phyloP scores from a whole-genome alignment of 495 filamentous ascomycete genomes.

The Penicillium malachiteum region DNA sequence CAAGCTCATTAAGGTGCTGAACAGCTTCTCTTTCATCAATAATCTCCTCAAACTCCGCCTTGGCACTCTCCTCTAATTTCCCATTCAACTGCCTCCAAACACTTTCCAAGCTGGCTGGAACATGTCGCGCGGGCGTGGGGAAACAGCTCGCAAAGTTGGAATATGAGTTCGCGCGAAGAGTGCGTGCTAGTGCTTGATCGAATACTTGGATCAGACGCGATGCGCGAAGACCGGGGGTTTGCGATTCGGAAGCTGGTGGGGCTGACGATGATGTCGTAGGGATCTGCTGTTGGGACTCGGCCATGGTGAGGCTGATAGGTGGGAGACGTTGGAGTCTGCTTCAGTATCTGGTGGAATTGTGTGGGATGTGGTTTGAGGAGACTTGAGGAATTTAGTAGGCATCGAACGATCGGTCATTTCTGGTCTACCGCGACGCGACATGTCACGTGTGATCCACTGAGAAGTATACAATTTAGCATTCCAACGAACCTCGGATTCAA shows the following conservation, averaged over 20 bases:
- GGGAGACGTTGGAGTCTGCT: background rate
- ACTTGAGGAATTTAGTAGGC: slow-evolving; percentile 12
- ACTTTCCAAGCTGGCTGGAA: slow-evolving; percentile 62
- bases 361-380: background rate
- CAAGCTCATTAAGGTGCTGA: slow-evolving; percentile 75
- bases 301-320: background rate
- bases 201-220: slow-evolving; percentile 68
- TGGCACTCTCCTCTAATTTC: slow-evolving; percentile 59
- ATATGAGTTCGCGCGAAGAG: slow-evolving; percentile 70
- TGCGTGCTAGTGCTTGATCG: slow-evolving; percentile 63
- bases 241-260: slow-evolving; percentile 54
- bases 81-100: slow-evolving; percentile 72
- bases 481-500: background rate
- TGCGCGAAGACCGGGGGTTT: slow-evolving; percentile 74
- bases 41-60: slow-evolving; percentile 75
- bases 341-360: background rate
- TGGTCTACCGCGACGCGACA: slow-evolving; percentile 19
- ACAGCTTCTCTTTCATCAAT: slow-evolving; percentile 69
- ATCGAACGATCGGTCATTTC: background rate
- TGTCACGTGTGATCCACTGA: slow-evolving; percentile 17
- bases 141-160: slow-evolving; percentile 85
- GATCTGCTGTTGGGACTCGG: background rate
- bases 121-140: slow-evolving; percentile 72
- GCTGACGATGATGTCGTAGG: slow-evolving; percentile 15
- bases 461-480: background rate